These are phyloP conservation scores for Primulina huaijiensis DNA, from an alignment of 257 asterid genomes.

Conservation along the genomic window DNA sequence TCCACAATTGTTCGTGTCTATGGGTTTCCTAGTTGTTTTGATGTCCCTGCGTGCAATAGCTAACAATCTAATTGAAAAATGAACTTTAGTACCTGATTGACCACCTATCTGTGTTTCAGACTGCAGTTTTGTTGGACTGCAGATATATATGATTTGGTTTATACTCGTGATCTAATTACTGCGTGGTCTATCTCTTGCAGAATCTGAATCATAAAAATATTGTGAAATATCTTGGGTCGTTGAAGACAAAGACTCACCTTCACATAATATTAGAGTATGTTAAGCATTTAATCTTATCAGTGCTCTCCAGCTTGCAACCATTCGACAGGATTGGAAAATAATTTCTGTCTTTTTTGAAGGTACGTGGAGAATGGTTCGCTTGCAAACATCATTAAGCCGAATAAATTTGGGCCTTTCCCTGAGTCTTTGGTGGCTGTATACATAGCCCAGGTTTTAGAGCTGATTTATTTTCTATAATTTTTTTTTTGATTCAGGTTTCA, in stretches of 20 bases:
- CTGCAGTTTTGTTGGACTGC: not conserved
- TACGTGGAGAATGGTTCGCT: conserved; percentile 99
- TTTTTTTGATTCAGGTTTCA: conserved; percentile 24
- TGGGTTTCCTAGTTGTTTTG: conserved; percentile 14
- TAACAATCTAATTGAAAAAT: conserved; percentile 3
- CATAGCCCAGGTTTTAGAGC: conserved; percentile 80
- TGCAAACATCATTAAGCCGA: conserved; percentile 94
- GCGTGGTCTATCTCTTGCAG: conserved; percentile 44
- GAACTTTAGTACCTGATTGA: conserved; percentile 11
- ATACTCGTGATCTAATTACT: conserved; percentile 21
- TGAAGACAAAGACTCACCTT: conserved; percentile 93
- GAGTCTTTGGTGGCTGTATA: conserved; percentile 95
- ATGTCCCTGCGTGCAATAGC: conserved; percentile 18
- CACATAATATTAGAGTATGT: conserved; percentile 96
- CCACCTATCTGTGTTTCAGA: not conserved
- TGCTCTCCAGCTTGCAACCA: conserved; percentile 17
- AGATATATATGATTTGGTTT: conserved; percentile 4
- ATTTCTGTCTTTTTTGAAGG: conserved; percentile 39
- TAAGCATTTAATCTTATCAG: conserved; percentile 20
- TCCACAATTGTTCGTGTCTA: conserved; percentile 2
- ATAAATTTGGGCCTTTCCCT: conserved; percentile 98
- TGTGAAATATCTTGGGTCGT: conserved; percentile 91
- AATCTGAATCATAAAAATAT: conserved; percentile 95
- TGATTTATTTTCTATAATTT: conserved; percentile 20
- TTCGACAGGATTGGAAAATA: not conserved